Evolutionary conservation across 495 filamentous ascomycete species (phyloP).

Genomic region (Elasticomyces elasticus): DNA sequence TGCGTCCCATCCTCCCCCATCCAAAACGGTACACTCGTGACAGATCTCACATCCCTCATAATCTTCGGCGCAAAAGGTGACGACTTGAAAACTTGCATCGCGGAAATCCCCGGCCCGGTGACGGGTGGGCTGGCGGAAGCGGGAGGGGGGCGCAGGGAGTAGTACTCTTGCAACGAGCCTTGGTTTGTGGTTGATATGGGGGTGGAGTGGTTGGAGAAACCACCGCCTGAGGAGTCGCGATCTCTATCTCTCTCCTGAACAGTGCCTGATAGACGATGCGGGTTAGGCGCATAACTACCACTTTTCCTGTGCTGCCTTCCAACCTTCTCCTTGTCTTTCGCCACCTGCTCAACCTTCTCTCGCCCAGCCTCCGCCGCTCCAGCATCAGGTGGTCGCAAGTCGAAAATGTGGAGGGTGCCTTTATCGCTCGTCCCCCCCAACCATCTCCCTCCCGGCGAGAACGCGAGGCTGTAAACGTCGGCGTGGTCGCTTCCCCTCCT

Average conservation of each 20-base stretch:
- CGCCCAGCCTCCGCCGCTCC: constrained; percentile 26
- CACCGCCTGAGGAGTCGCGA: constrained; percentile 6
- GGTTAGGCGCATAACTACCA: not conserved
- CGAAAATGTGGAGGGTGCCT: constrained; percentile 87
- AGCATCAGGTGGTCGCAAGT: constrained; percentile 42
- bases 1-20: constrained; percentile 55
- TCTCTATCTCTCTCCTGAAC: not conserved
- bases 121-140: constrained; percentile 4
- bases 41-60: constrained; percentile 79
- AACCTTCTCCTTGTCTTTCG: not conserved
- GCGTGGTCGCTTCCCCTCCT: constrained; percentile 84
- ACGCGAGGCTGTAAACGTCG: constrained; percentile 73
- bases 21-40: constrained; percentile 63
- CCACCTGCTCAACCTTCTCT: too few relatives aligned
- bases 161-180: constrained; percentile 21
- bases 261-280: constrained; percentile 12
- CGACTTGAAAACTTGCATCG: constrained; percentile 52
- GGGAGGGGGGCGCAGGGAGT: constrained; percentile 17
- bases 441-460: constrained; percentile 66
- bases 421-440: constrained; percentile 97
- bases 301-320: not conserved
- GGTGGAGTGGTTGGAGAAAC: not conserved
- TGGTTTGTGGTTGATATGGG: constrained; percentile 9
- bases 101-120: not conserved
- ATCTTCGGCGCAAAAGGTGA: constrained; percentile 66